Conservation (phyloP, 2,329 filamentous ascomycete genomes). For the Trichoderma endophyticum region DNA sequence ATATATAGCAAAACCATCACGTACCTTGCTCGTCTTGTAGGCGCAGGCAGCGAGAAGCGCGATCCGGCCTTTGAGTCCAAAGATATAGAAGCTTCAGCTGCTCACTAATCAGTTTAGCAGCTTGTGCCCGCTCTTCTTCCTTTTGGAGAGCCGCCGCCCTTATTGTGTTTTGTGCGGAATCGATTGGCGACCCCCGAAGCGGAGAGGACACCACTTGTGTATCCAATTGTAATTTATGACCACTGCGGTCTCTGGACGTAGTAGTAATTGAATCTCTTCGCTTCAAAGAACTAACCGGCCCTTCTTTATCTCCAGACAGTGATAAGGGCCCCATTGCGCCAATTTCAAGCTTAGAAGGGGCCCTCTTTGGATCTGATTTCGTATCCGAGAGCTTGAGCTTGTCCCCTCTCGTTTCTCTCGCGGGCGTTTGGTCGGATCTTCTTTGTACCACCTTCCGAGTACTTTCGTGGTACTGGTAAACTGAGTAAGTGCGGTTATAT, state of each 20-base stretch:
- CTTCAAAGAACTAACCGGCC: not conserved
- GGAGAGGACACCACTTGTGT: not conserved
- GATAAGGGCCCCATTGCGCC: not conserved
- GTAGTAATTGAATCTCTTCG: not conserved
- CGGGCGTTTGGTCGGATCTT: not conserved
- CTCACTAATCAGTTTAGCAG: not conserved
- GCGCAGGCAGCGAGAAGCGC: not conserved
- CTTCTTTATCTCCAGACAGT: not conserved
- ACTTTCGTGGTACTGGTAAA: conserved; percentile 1
- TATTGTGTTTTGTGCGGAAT: not conserved
- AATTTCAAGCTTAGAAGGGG: not conserved
- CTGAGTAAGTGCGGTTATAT: not conserved
- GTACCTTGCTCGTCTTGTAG: not conserved
- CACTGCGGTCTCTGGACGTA: not conserved
- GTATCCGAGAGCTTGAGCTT: not conserved
- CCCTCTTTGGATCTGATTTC: not conserved
- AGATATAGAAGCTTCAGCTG: not conserved
- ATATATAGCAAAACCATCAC: not conserved
- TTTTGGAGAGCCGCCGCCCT: not conserved
- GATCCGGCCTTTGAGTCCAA: not conserved
- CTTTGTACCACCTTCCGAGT: not conserved
- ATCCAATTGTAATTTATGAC: not conserved
- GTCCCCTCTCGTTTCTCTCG: not conserved
- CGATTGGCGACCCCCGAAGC: not conserved
- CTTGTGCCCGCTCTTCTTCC: not conserved